These are phyloP conservation scores for Lepidium aucheri DNA, from an alignment of 345 rosid species.

Conservation along the genomic window DNA sequence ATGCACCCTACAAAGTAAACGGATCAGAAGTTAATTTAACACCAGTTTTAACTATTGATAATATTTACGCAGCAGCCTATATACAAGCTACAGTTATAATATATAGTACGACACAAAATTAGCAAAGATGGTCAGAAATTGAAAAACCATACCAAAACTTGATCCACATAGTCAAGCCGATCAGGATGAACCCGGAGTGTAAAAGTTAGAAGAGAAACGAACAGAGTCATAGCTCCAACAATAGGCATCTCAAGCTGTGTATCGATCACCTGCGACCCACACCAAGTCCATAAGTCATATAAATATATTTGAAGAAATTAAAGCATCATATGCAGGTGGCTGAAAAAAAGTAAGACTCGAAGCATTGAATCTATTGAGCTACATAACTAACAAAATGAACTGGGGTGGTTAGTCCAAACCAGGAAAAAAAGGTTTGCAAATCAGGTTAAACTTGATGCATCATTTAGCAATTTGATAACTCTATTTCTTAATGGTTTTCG, in stretches of 20 bases:
- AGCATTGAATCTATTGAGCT: neutral
- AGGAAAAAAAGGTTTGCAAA: neutral
- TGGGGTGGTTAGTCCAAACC: neutral
- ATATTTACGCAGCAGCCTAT: neutral
- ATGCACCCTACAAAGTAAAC: slow-evolving; percentile 50
- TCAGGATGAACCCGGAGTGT: slow-evolving; percentile 88
- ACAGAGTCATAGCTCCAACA: slow-evolving; percentile 72
- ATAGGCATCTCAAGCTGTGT: slow-evolving; percentile 81
- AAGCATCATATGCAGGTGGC: neutral
- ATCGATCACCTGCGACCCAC: slow-evolving; percentile 59
- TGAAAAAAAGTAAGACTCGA: neutral
- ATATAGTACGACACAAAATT: neutral
- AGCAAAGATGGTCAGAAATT: slow-evolving; percentile 6
- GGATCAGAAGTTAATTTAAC: slow-evolving; percentile 1
- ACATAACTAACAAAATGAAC: neutral
- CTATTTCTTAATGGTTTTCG: neutral
- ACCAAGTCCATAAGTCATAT: slow-evolving; percentile 7
- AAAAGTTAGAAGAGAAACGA: slow-evolving; percentile 81
- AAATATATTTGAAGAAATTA: neutral
- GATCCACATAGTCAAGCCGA: slow-evolving; percentile 90
- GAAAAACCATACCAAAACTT: slow-evolving; percentile 63
- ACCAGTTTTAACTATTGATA: neutral
- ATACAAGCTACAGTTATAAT: neutral
- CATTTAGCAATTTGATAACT: neutral
- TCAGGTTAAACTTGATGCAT: neutral